Conservation (phyloP, 1,284 basidiomycete species). For the Somion occarium region DNA sequence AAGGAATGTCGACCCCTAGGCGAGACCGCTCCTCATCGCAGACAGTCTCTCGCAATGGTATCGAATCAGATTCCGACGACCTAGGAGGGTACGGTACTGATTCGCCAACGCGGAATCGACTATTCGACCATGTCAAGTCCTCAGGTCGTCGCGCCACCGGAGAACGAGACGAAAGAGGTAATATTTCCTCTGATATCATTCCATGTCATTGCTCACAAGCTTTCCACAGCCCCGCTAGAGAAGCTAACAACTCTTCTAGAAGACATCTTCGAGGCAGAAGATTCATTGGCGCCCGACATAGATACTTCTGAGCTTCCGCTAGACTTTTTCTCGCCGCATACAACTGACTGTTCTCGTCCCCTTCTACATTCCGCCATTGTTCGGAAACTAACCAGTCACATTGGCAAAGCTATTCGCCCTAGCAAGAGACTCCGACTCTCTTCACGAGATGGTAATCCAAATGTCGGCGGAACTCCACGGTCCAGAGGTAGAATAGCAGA, state of each 20-base stretch:
- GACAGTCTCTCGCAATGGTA: slow-evolving; percentile 16
- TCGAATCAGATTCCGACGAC: slow-evolving; percentile 41
- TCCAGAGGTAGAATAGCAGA: slow-evolving; percentile 56
- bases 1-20: slow-evolving; percentile 28
- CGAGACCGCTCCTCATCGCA: background rate
- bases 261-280: slow-evolving; percentile 88
- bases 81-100: slow-evolving; percentile 58
- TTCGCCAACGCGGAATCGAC: background rate
- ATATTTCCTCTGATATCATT: slow-evolving; percentile 6
- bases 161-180: slow-evolving; percentile 73
- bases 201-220: background rate
- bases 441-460: slow-evolving; percentile 34
- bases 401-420: slow-evolving; percentile 60
- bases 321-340: slow-evolving; percentile 65
- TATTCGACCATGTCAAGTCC: slow-evolving; percentile 33
- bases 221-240: slow-evolving; percentile 56
- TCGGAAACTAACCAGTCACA: slow-evolving; percentile 63
- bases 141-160: slow-evolving; percentile 55
- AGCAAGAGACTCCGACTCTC: slow-evolving; percentile 52
- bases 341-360: slow-evolving; percentile 52
- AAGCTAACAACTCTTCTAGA: slow-evolving; percentile 72
- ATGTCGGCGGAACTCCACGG: slow-evolving; percentile 35
- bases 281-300: slow-evolving; percentile 65
- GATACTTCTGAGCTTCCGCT: slow-evolving; percentile 49
- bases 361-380: slow-evolving; percentile 57